Percentiles rank a stretch among this genome's conserved stretches.
Evolutionary conservation across 345 rosid genomes (phyloP).

Genomic region (Dipteronia dyeriana): DNA sequence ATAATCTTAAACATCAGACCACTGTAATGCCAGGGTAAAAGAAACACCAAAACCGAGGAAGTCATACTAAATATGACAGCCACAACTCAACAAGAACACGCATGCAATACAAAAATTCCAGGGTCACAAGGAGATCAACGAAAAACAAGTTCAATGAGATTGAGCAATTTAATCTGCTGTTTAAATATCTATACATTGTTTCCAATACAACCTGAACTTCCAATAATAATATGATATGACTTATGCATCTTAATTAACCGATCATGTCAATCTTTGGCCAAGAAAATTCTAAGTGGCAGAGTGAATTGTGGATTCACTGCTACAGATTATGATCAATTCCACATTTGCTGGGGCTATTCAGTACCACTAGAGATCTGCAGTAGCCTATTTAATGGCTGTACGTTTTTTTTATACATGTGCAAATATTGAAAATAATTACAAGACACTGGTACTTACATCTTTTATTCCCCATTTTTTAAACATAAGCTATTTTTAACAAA

Average conservation of each 20-base stretch:
- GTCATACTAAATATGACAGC: neutral
- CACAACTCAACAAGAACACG: neutral
- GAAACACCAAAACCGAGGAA: neutral
- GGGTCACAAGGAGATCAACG: neutral
- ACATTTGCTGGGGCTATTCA: neutral
- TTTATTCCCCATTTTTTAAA: neutral
- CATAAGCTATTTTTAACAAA: neutral
- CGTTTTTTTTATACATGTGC: neutral
- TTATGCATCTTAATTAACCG: neutral
- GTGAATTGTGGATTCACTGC: neutral
- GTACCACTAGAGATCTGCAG: neutral
- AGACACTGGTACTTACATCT: neutral
- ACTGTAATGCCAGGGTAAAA: neutral
- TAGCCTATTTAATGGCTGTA: neutral
- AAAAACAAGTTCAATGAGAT: neutral
- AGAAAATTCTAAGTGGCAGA: neutral
- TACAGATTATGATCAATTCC: neutral
- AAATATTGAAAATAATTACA: neutral
- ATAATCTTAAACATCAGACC: neutral
- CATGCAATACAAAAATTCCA: neutral
- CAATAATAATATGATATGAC: neutral
- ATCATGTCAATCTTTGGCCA: neutral
- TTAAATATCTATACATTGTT: neutral
- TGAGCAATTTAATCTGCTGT: neutral
- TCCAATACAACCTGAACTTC: neutral